Conservation (phyloP, 2,329 filamentous ascomycete species). For the Ustulina deusta region DNA sequence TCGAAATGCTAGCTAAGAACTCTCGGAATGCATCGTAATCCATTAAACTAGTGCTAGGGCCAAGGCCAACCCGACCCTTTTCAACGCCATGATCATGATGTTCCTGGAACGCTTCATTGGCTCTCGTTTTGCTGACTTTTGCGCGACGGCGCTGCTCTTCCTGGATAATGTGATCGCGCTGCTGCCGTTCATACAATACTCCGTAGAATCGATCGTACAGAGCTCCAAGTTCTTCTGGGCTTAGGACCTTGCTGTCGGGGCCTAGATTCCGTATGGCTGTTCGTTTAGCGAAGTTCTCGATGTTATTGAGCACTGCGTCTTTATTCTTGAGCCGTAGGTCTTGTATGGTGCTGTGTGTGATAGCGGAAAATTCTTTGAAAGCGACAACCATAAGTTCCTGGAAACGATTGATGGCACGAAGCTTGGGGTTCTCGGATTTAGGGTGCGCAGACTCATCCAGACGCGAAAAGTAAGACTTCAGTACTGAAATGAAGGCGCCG, state of each 20-base stretch:
- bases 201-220: slow-evolving; percentile 96
- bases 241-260: slow-evolving; percentile 92
- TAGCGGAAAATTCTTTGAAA: slow-evolving; percentile 96
- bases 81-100: slow-evolving; percentile 70
- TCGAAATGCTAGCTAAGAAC: slow-evolving; percentile 88
- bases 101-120: slow-evolving; percentile 54
- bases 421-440: slow-evolving; percentile 92
- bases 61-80: slow-evolving; percentile 87
- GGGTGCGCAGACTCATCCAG: slow-evolving; percentile 97
- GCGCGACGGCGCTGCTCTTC: slow-evolving; percentile 77
- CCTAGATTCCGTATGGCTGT: slow-evolving; percentile 96
- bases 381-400: slow-evolving; percentile 99
- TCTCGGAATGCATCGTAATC: slow-evolving; percentile 97
- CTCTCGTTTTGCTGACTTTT: slow-evolving; percentile 70
- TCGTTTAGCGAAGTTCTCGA: slow-evolving; percentile 96
- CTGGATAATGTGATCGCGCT: slow-evolving; percentile 80
- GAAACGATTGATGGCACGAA: slow-evolving; percentile 93
- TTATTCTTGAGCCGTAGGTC: slow-evolving; percentile 94
- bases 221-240: slow-evolving; percentile 84
- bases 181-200: slow-evolving; percentile 90
- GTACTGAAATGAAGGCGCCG: slow-evolving; percentile 93
- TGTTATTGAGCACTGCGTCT: slow-evolving; percentile 91
- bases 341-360: slow-evolving; percentile 91
- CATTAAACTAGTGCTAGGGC: slow-evolving; percentile 92
- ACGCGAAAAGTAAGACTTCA: slow-evolving; percentile 93